Percentiles rank a stretch among this genome's conserved stretches.
Evolutionary conservation across 345 rosid genomes (phyloP).

Genomic region (Acer negundo): DNA sequence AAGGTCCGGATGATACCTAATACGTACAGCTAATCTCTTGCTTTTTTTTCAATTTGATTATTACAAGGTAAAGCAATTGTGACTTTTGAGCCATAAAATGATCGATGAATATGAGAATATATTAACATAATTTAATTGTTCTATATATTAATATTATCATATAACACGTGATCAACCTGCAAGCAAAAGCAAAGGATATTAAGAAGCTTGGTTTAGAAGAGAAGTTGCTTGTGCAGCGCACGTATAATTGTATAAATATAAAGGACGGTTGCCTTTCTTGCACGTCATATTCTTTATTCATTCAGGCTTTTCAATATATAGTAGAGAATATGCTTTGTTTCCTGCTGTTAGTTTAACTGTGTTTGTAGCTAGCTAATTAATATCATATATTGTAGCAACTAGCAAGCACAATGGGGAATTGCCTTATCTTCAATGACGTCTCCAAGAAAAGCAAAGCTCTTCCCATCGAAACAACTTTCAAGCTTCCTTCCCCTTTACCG

Average conservation of each 20-base stretch:
- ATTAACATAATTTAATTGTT: too few relatives aligned
- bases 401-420: constrained; percentile 34
- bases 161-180: too few relatives aligned
- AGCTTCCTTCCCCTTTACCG: constrained; percentile 65
- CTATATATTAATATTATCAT: too few relatives aligned
- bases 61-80: too few relatives aligned
- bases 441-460: constrained; percentile 36
- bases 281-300: constrained; percentile 10
- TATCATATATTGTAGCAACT: background rate
- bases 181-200: background rate
- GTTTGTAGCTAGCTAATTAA: background rate
- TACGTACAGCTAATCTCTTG: too few relatives aligned
- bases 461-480: constrained; percentile 56
- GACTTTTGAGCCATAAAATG: too few relatives aligned
- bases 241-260: background rate
- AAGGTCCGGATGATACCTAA: too few relatives aligned
- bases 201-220: constrained; percentile 9
- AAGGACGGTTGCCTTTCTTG: constrained; percentile 7
- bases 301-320: background rate
- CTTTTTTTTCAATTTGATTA: too few relatives aligned
- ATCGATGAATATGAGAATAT: too few relatives aligned
- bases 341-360: background rate
- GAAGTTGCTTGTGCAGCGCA: background rate
- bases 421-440: constrained; percentile 15
- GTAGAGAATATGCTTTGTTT: background rate